These are phyloP conservation scores for Cornus controversa DNA, from an alignment of 148 eudicot species.

Conservation along the genomic window DNA sequence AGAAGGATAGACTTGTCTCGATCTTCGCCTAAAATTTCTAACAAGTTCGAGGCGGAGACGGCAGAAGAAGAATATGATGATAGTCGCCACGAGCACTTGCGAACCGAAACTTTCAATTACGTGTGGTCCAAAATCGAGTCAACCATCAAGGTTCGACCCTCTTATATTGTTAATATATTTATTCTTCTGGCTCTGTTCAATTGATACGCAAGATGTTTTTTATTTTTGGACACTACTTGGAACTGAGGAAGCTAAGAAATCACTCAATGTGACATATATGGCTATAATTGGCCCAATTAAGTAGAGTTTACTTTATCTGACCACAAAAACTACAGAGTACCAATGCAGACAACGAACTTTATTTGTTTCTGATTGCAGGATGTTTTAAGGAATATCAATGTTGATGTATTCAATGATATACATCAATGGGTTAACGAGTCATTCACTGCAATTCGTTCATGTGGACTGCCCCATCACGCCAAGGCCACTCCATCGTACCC, in stretches of 20 bases:
- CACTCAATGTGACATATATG: neutral
- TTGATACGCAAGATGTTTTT: too few species aligned
- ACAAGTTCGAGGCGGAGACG: slow-evolving; percentile 14
- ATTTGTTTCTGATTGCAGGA: slow-evolving; percentile 44
- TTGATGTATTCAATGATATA: slow-evolving; percentile 53
- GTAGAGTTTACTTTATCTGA: neutral
- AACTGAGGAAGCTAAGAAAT: too few species aligned
- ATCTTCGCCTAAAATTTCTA: slow-evolving; percentile 1
- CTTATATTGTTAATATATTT: neutral
- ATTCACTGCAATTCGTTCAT: slow-evolving; percentile 44
- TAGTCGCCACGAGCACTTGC: slow-evolving; percentile 12
- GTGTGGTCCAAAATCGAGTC: slow-evolving; percentile 70
- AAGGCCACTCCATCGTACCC: slow-evolving; percentile 58
- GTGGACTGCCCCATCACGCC: slow-evolving; percentile 37
- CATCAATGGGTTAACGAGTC: slow-evolving; percentile 63
- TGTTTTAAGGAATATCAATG: slow-evolving; percentile 59
- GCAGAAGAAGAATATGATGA: slow-evolving; percentile 18
- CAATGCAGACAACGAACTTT: neutral
- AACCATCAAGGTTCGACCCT: slow-evolving; percentile 45
- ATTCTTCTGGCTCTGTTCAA: too few species aligned
- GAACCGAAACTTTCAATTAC: slow-evolving; percentile 43
- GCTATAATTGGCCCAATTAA: neutral
- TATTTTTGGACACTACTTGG: neutral
- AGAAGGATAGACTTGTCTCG: slow-evolving; percentile 43
- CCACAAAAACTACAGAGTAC: neutral